Evolutionary conservation across 306 rosid genomes (phyloP), one percentile per base, ranked within the genome.

Genomic region (Pyrus communis): DNA sequence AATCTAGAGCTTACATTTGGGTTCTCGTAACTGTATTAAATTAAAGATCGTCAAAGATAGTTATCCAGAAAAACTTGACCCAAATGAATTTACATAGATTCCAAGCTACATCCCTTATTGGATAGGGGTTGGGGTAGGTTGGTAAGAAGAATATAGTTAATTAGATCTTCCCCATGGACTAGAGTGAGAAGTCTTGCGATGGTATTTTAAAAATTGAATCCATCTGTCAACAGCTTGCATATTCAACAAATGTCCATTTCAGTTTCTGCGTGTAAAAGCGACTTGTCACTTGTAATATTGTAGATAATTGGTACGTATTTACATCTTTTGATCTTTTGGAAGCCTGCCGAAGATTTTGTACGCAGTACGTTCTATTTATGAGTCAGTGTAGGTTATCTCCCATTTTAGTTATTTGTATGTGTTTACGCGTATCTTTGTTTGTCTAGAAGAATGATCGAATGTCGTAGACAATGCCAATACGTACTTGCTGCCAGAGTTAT

Each of bases 171-270:
- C 43, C 22, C 42, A 38, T 8, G 2, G 42, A 38, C 42, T 15
- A 2, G 11, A 40, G 3, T 23, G 59, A 61, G 43, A 15, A 64
- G 27, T 59, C 68, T 51, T 51, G 13, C n/a, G 28, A 11, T 15
- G 28, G 27, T 61, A 61, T 74, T 61, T 74, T 74, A 61, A 43
- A 49, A 14, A 43, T 45, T 17, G 22, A 11, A 40, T 45, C 70
- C 43, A 43, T 18, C 78, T 43, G 70, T 74, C 61, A 45, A 28
- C 69, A 74, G 77, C 69, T 62, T 61, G 70, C 61, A 45, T 23
- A 73, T 25, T 25, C 69, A 59, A 43, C 58, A 59, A 65, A 28
- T 40, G 54, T 12, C 52, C 13, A 11, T 18, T 14, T 35, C 27
- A 35, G 22, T 66, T 66, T 27, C 3, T 27, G 12, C 9, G 22